Conservation (phyloP, 2,329 filamentous ascomycete species). For the Fusarium sp. region DNA sequence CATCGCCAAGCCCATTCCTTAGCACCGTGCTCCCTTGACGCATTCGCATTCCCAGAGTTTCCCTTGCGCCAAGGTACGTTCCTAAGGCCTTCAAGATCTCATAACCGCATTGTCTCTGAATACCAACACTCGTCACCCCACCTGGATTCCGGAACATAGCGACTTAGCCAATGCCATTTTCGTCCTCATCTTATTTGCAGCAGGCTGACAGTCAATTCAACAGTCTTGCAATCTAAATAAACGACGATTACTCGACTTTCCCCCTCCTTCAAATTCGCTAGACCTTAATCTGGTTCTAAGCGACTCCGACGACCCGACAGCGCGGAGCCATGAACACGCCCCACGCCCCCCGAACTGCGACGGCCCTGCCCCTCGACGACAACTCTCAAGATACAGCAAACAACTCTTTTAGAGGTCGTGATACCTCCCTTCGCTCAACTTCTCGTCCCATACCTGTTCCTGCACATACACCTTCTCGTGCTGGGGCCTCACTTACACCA, state of each 20-base stretch:
- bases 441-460: conserved; percentile 41
- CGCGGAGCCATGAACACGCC: conserved; percentile 49
- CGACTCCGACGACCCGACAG: conserved; percentile 36
- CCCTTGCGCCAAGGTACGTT: conserved; percentile 39
- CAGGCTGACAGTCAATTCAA: conserved; percentile 22
- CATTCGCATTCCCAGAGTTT: conserved; percentile 22
- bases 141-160: conserved; percentile 10
- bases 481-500: conserved; percentile 35
- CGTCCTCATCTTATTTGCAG: conserved; percentile 1
- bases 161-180: conserved; percentile 21
- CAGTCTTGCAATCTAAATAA: conserved; percentile 13
- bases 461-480: conserved; percentile 22
- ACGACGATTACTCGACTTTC: conserved; percentile 14
- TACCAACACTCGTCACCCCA: conserved; percentile 36
- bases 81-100: conserved; percentile 8
- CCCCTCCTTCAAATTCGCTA: conserved; percentile 22
- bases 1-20: conserved; percentile 28
- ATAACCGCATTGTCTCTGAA: background rate
- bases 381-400: conserved; percentile 26
- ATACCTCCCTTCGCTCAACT: conserved; percentile 37
- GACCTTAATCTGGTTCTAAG: conserved; percentile 36
- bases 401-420: conserved; percentile 28
- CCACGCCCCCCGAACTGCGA: conserved; percentile 44
- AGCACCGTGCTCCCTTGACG: conserved; percentile 24
- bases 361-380: conserved; percentile 44